Percentiles rank a stretch among this genome's conserved stretches.
Conservation (phyloP, 1,284 basidiomycete species). For the Exsudoporus floridanus region DNA sequence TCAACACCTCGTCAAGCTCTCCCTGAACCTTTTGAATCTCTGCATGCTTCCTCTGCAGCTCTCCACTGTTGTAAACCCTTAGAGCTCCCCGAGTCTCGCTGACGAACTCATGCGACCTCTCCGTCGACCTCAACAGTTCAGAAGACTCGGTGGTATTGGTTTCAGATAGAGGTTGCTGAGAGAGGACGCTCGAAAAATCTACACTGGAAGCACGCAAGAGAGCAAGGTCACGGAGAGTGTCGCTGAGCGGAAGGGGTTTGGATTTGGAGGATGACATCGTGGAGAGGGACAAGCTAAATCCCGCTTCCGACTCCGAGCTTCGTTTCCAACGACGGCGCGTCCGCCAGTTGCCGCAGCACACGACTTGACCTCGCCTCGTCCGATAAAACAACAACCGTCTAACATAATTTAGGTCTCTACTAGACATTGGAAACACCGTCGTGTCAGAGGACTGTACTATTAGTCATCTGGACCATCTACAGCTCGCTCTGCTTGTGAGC, state of each 20-base stretch:
- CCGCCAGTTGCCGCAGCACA: background rate
- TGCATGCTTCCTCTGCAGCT: constrained; percentile 45
- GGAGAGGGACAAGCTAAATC: background rate
- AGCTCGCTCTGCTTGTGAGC: background rate
- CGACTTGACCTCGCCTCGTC: background rate
- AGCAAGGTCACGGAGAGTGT: constrained; percentile 71
- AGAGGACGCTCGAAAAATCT: constrained; percentile 48
- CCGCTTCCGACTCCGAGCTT: background rate
- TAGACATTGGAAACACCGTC: no score
- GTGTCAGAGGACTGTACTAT: background rate
- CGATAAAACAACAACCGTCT: background rate
- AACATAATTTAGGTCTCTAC: no score
- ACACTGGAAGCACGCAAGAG: constrained; percentile 60
- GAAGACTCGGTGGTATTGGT: constrained; percentile 14
- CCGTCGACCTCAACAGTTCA: constrained; percentile 42
- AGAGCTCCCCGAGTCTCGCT: constrained; percentile 52
- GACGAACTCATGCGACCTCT: constrained; percentile 54
- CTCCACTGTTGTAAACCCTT: constrained; percentile 51
- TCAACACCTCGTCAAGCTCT: constrained; percentile 38
- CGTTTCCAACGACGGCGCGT: background rate
- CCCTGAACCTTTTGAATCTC: constrained; percentile 50
- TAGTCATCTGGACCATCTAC: background rate
- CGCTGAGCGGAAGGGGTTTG: constrained; percentile 56
- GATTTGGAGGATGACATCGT: constrained; percentile 39
- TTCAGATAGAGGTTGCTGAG: constrained; percentile 18